Evolutionary conservation across 192 early-diverging fungal species (phyloP), one percentile per base, ranked within the genome.

Genomic region (Coemansia guatemalensis): DNA sequence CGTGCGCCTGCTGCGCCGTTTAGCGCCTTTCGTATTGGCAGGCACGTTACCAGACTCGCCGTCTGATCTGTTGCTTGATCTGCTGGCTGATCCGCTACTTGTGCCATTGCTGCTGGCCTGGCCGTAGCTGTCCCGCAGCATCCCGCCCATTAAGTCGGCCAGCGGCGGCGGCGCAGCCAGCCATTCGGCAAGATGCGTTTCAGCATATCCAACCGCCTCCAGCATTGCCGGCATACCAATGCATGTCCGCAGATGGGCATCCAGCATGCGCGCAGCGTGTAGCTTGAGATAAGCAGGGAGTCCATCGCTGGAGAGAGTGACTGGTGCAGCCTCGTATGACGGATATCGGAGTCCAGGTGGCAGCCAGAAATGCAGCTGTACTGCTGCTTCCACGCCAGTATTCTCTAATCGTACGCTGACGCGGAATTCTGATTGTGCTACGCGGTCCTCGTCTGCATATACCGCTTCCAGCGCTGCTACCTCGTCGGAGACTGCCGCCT

Each of bases 241-340:
- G 14, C 32, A 25, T 3, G 48, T 33, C 2, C 56, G 35, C 25
- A 71, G 32, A 20, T 22, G 26, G 5, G 8, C 8, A 58, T 85
- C 75, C 0, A 88, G 63, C 54, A 67, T 78, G 41, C 80, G 73
- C 5, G 85, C 84, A 8, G 84, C 75, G 11, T 84, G 82, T 27
- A 88, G 77, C 53, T 84, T 80, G 14, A 93, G 76, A 68, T 91
- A 94, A 3, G 88, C 85, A 0, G 94, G 90, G 23, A 93, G 69
- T 25, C 58, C 64, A n/a, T 77, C 82, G 68, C 88, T 84, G 9
- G 79, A 59, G 29, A 95, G 60, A n/a, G 90, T 81, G 8, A 94
- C 65, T 0, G 63, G 59, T 1, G 83, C 83, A 2, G 87, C 89
- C 14, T 85, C 67, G 27, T 83, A 73, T 25, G 84, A 71, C 0